Evolutionary conservation across 805 yeast species (phyloP).

Genomic region (Hanseniaspora jakobsenii): DNA sequence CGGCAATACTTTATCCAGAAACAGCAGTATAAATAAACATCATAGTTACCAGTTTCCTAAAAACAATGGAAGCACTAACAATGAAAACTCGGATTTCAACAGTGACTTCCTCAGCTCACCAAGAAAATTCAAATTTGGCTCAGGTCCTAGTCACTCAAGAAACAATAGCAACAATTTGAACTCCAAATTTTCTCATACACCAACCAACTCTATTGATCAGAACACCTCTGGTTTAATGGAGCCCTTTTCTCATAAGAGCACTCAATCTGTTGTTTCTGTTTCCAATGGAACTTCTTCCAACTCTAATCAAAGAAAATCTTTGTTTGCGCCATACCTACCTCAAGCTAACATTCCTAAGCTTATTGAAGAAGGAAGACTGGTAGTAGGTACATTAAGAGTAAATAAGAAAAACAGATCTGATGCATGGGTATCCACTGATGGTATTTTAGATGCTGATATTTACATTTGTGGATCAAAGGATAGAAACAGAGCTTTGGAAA

Average conservation of each 20-base stretch:
- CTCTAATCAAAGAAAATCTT: constrained; percentile 49
- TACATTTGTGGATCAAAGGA: constrained; percentile 97
- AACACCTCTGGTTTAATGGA: constrained; percentile 30
- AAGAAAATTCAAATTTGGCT: constrained; percentile 30
- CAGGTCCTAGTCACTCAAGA: constrained; percentile 52
- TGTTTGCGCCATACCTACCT: constrained; percentile 92
- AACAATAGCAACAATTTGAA: constrained; percentile 30
- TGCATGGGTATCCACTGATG: constrained; percentile 97
- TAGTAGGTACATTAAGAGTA: constrained; percentile 84
- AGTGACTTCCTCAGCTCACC: constrained; percentile 13
- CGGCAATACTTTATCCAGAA: constrained; percentile 9
- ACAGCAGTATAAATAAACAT: constrained; percentile 11
- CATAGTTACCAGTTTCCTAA: constrained; percentile 8
- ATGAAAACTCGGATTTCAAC: constrained; percentile 5
- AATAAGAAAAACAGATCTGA: constrained; percentile 94
- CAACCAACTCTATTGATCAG: constrained; percentile 19
- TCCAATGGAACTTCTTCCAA: too few relatives aligned
- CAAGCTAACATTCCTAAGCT: constrained; percentile 85
- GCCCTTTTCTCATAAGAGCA: constrained; percentile 40
- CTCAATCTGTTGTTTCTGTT: too few relatives aligned
- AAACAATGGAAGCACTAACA: background rate
- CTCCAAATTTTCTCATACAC: constrained; percentile 15
- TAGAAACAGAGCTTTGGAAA: constrained; percentile 93
- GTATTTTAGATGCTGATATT: constrained; percentile 88
- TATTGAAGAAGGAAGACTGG: constrained; percentile 79